A percentile compares a stretch with the other conserved stretches of the same genome.
These are phyloP conservation scores for Nothomitra cinnamomea DNA, from an alignment of 2,329 filamentous ascomycete genomes.

Conservation along the genomic window DNA sequence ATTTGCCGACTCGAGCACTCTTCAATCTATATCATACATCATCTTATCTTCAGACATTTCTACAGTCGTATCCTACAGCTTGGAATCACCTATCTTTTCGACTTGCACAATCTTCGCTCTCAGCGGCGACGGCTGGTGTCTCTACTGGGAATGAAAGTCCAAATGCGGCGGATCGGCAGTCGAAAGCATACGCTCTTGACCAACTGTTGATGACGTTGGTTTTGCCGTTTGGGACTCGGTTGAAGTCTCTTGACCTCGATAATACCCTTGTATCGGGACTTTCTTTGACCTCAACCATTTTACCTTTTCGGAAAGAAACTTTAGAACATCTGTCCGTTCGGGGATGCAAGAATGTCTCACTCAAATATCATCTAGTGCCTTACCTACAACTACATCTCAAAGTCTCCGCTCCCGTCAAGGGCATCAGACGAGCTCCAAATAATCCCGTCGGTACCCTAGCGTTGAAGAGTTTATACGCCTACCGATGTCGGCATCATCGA, in stretches of 20 bases:
- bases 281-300: conserved; percentile 35
- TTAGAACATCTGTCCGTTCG: conserved; percentile 42
- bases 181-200: conserved; percentile 40
- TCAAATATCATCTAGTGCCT: conserved; percentile 46
- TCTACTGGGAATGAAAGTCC: conserved; percentile 24
- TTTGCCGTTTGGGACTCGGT: conserved; percentile 36
- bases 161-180: conserved; percentile 25
- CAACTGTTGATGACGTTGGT: conserved; percentile 38
- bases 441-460: conserved; percentile 21
- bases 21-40: conserved; percentile 43
- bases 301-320: conserved; percentile 35
- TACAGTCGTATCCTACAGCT: conserved; percentile 39
- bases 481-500: conserved; percentile 44
- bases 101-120: conserved; percentile 19
- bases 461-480: conserved; percentile 42
- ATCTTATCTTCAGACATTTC: conserved; percentile 34
- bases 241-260: conserved; percentile 40
- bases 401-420: not conserved
- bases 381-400: conserved; percentile 20
- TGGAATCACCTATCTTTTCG: conserved; percentile 44
- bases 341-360: conserved; percentile 45
- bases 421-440: conserved; percentile 6
- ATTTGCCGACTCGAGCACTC: conserved; percentile 37
- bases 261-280: conserved; percentile 43
- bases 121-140: conserved; percentile 21